Conservation (phyloP, 306 rosid species). For the Cucumis sativus region DNA sequence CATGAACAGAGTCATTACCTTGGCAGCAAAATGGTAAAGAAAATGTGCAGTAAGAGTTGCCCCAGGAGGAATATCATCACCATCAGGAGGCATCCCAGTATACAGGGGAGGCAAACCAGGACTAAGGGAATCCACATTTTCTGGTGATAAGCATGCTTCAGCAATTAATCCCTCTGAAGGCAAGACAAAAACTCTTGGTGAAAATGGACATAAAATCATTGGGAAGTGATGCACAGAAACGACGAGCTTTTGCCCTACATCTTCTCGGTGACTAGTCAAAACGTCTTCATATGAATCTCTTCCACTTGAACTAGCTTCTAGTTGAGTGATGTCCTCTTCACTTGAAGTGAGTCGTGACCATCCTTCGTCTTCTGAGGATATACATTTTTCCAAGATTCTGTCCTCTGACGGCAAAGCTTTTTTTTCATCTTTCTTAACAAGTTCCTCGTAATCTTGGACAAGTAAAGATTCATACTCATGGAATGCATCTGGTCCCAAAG, state of each 20-base stretch:
- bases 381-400: constrained; percentile 18
- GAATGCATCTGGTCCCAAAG: constrained; percentile 92
- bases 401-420: constrained; percentile 17
- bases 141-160: constrained; percentile 56
- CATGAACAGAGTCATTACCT: constrained; percentile 41
- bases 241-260: constrained; percentile 41
- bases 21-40: constrained; percentile 77
- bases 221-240: constrained; percentile 89
- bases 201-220: constrained; percentile 69
- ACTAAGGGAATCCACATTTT: constrained; percentile 61
- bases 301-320: constrained; percentile 46
- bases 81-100: constrained; percentile 57
- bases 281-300: constrained; percentile 36
- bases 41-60: constrained; percentile 82
- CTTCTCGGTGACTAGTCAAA: constrained; percentile 27
- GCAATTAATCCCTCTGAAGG: constrained; percentile 85
- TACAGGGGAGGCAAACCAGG: constrained; percentile 82
- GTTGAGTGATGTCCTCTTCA: constrained; percentile 31
- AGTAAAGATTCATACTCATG: constrained; percentile 82
- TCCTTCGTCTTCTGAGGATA: constrained; percentile 37
- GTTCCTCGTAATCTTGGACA: constrained; percentile 86
- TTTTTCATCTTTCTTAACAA: constrained; percentile 38
- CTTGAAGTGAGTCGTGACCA: constrained; percentile 32
- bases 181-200: constrained; percentile 88
- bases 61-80: constrained; percentile 87